Conservation (phyloP, 148 eudicot genomes). For the Cornus florida region DNA sequence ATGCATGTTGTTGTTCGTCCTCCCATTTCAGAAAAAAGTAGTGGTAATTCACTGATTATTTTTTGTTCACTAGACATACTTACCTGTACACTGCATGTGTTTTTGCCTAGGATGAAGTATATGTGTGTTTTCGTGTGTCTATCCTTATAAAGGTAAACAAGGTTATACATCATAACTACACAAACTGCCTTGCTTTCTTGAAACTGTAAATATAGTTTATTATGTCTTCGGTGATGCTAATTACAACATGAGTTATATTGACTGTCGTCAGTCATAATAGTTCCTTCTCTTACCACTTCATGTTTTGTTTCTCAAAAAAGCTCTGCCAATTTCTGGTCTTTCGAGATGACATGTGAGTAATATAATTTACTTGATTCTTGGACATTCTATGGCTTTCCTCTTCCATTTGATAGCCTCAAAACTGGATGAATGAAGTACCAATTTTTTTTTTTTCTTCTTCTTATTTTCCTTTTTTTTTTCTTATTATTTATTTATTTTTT, state of each 20-base stretch:
- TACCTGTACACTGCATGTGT: background rate
- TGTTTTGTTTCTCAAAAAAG: background rate
- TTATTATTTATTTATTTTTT: too few species aligned
- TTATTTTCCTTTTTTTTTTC: too few species aligned
- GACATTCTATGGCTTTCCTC: background rate
- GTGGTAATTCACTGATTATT: constrained; percentile 29
- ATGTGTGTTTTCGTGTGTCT: too few species aligned
- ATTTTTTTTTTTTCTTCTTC: background rate
- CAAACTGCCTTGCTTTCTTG: background rate
- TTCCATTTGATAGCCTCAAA: background rate
- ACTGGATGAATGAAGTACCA: background rate
- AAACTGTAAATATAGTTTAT: background rate
- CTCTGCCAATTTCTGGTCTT: background rate
- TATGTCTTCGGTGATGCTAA: background rate
- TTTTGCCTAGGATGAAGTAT: background rate
- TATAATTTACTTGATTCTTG: background rate
- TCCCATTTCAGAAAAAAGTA: constrained; percentile 37
- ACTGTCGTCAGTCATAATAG: background rate
- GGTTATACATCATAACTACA: background rate
- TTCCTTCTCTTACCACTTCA: background rate
- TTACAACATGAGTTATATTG: too few species aligned
- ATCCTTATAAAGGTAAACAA: background rate
- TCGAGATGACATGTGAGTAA: background rate
- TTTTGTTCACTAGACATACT: background rate
- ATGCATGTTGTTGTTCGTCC: constrained; percentile 59